Conservation (phyloP, 345 rosid genomes). For the Citrus medica region DNA sequence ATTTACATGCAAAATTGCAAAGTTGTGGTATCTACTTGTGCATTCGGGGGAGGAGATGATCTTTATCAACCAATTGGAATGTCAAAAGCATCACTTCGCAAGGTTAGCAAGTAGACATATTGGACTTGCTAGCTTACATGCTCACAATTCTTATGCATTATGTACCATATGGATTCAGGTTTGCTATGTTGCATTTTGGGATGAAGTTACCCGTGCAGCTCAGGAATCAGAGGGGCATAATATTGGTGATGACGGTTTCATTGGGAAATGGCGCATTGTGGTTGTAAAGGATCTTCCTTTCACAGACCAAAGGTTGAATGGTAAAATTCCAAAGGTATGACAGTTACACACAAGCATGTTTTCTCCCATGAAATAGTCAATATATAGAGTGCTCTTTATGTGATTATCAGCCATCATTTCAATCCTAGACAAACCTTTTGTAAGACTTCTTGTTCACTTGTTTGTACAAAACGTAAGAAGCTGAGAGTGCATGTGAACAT, state of each 20-base stretch:
- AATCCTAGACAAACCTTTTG: background rate
- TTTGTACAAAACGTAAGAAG: constrained; percentile 1
- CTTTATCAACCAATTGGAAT: constrained; percentile 95
- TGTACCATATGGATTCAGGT: constrained; percentile 53
- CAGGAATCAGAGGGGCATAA: constrained; percentile 62
- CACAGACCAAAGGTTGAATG: constrained; percentile 86
- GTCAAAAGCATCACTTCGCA: constrained; percentile 56
- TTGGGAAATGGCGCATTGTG: constrained; percentile 89
- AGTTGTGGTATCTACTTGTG: constrained; percentile 83
- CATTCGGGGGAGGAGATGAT: constrained; percentile 97
- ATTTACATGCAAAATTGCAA: constrained; percentile 58
- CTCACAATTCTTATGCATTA: constrained; percentile 12
- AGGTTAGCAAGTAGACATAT: constrained; percentile 44
- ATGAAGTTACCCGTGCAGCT: constrained; percentile 69
- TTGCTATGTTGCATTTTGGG: constrained; percentile 97
- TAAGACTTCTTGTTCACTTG: background rate
- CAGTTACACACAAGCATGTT: background rate
- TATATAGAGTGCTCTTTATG: background rate
- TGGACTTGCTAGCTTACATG: constrained; percentile 10
- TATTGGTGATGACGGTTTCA: constrained; percentile 48
- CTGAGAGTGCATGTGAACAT: background rate
- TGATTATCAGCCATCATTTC: background rate
- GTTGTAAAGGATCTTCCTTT: constrained; percentile 82
- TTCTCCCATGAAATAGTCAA: no score
- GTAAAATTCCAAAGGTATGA: constrained; percentile 94